phyloP scores from a whole-genome alignment of 306 rosid species.

The Potentilla sterilis region DNA sequence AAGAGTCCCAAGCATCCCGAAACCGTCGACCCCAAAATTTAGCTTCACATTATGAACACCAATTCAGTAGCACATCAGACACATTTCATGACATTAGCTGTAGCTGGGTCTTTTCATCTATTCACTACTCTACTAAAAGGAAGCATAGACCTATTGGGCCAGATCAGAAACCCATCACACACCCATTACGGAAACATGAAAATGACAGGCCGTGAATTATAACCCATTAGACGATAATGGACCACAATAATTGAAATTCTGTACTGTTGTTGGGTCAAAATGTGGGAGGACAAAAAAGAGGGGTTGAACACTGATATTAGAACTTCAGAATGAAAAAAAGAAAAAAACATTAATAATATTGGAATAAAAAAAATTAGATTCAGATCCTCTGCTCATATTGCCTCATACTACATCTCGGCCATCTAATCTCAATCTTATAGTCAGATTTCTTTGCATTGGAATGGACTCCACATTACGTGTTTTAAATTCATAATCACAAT shows the following conservation, averaged over 20 bases:
- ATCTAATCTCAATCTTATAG: no score
- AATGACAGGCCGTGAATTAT: not conserved
- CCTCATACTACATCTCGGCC: no score
- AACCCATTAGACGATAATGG: not conserved
- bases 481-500: no score
- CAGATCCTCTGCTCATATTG: no score
- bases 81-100: not conserved
- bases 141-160: not conserved
- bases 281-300: not conserved
- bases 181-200: not conserved
- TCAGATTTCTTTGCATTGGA: no score
- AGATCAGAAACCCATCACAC: not conserved
- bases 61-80: not conserved
- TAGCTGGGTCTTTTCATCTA: not conserved
- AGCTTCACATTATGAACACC: conserved; percentile 30
- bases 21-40: conserved; percentile 72
- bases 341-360: no score
- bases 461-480: no score
- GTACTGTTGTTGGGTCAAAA: not conserved
- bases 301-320: no score
- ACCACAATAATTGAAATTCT: not conserved
- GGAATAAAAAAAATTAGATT: not conserved
- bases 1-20: conserved; percentile 81
- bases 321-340: not conserved
- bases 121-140: not conserved